phyloP scores from a whole-genome alignment of 2,329 filamentous ascomycete genomes.

The Microcyclospora pomicola region DNA sequence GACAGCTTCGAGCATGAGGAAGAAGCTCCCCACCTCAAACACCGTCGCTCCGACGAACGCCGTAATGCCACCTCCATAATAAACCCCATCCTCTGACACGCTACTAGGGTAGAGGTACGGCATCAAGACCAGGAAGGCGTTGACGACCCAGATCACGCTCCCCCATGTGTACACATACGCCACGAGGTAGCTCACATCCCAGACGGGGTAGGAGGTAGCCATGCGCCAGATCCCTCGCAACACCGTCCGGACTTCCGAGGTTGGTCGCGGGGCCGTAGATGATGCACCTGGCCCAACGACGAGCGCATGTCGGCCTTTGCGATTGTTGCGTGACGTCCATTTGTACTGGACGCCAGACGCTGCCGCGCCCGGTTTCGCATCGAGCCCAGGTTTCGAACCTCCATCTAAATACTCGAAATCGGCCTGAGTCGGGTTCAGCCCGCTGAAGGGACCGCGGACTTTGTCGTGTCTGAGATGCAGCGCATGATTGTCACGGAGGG shows the following conservation, averaged over 20 bases:
- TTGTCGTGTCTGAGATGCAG: conserved; percentile 15
- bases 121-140: conserved; percentile 51
- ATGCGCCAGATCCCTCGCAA: conserved; percentile 32
- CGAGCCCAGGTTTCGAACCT: background rate
- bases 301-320: conserved; percentile 29
- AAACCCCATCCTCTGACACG: conserved; percentile 40
- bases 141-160: conserved; percentile 32
- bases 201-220: conserved; percentile 38
- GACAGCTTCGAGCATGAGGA: conserved; percentile 54
- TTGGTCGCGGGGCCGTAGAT: conserved; percentile 22
- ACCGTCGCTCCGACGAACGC: conserved; percentile 55
- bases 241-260: conserved; percentile 20
- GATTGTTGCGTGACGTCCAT: conserved; percentile 32
- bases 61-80: conserved; percentile 45
- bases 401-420: conserved; percentile 15
- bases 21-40: conserved; percentile 50
- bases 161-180: conserved; percentile 41
- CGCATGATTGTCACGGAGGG: conserved; percentile 11
- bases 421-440: conserved; percentile 38
- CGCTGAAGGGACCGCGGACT: conserved; percentile 30
- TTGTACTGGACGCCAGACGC: conserved; percentile 16
- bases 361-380: background rate
- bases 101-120: conserved; percentile 41
- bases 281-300: conserved; percentile 18
- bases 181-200: conserved; percentile 44